Evolutionary conservation across 495 filamentous ascomycete genomes (phyloP).

Genomic region (Neurospora hispaniola): DNA sequence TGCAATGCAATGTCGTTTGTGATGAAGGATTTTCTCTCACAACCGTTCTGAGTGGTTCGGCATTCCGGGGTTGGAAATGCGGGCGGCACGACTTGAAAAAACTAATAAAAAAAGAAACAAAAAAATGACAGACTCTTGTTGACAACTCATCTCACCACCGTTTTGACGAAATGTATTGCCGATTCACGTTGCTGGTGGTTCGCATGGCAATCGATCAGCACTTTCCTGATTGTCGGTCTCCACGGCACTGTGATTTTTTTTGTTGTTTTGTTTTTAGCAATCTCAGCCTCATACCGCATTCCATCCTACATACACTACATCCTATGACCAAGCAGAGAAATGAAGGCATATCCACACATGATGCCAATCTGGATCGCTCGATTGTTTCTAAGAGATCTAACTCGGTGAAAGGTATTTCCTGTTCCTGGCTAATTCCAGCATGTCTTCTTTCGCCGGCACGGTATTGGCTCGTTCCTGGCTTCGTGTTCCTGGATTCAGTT

Average conservation of each 20-base stretch:
- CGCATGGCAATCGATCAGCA: no score
- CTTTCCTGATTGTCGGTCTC: no score
- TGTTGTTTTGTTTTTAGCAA: no score
- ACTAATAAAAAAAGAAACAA: neutral
- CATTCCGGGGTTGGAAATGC: neutral
- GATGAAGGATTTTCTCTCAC: neutral
- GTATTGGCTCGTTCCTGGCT: neutral
- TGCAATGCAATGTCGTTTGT: neutral
- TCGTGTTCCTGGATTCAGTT: neutral
- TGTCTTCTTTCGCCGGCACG: neutral
- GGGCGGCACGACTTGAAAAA: neutral
- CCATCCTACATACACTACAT: neutral
- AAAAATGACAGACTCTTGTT: neutral
- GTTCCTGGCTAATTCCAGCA: neutral
- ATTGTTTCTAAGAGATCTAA: neutral
- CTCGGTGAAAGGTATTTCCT: neutral
- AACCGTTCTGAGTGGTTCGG: neutral
- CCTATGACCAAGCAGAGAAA: neutral
- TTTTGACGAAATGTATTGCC: neutral
- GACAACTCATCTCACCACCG: neutral
- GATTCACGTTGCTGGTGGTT: neutral
- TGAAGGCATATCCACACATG: neutral
- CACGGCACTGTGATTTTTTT: no score
- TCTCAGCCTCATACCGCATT: neutral
- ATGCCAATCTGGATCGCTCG: neutral